Percentiles rank a stretch among this genome's conserved stretches.
Evolutionary conservation across 306 rosid genomes (phyloP).

Genomic region (Vigna mungo): DNA sequence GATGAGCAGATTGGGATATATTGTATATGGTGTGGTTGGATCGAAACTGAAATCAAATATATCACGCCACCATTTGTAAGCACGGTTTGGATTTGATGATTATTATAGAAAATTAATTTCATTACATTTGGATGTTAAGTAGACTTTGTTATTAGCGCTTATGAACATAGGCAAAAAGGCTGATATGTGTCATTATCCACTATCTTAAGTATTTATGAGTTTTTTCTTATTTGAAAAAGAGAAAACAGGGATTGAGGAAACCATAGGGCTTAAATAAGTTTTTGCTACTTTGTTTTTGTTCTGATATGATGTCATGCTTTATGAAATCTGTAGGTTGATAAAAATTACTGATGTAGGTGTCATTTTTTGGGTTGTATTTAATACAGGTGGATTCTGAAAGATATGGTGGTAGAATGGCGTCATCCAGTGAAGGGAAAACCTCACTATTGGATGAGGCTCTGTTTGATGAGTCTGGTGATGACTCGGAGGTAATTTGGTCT

Average conservation of each 20-base stretch:
- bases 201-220: background rate
- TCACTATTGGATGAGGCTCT: constrained; percentile 12
- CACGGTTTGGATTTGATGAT: constrained; percentile 1
- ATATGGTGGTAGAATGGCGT: constrained; percentile 2
- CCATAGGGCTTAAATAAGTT: background rate
- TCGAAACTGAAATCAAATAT: constrained; percentile 30
- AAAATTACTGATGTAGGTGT: background rate
- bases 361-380: constrained; percentile 3
- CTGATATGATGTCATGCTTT: background rate
- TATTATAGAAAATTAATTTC: background rate
- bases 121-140: constrained; percentile 3
- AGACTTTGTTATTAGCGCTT: background rate
- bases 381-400: constrained; percentile 33
- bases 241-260: background rate
- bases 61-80: constrained; percentile 46
- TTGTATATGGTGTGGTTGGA: constrained; percentile 39
- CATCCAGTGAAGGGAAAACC: background rate
- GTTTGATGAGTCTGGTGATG: constrained; percentile 14
- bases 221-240: background rate
- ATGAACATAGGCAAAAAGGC: background rate
- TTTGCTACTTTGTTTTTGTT: constrained; percentile 11
- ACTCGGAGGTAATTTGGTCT: background rate
- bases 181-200: background rate
- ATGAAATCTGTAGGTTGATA: background rate
- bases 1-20: constrained; percentile 46